A percentile compares a stretch with the other conserved stretches of the same genome.
phyloP scores from a whole-genome alignment of 805 yeast genomes.

The Candida loeiensis region DNA sequence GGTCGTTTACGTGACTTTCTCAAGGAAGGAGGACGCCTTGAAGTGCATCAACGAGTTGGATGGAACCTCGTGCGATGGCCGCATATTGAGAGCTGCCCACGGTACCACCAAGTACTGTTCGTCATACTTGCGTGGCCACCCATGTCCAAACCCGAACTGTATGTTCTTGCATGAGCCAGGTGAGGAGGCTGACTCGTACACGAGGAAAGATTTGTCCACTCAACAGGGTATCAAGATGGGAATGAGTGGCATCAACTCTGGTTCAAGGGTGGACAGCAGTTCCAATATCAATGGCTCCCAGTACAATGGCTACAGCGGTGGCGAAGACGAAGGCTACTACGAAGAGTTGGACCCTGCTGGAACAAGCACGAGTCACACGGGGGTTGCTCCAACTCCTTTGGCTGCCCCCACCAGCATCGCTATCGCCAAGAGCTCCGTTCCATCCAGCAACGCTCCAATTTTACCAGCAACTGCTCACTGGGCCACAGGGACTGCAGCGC shows the following conservation, averaged over 20 bases:
- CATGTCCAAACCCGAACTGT: slow-evolving; percentile 97
- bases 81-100: slow-evolving; percentile 87
- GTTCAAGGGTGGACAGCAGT: slow-evolving; percentile 15
- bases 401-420: background rate
- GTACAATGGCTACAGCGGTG: slow-evolving; percentile 10
- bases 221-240: slow-evolving; percentile 63
- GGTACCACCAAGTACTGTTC: slow-evolving; percentile 99
- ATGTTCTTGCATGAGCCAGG: slow-evolving; percentile 99
- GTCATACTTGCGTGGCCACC: slow-evolving; percentile 89
- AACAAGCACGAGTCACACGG: background rate
- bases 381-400: background rate
- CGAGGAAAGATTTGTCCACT: slow-evolving; percentile 82
- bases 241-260: slow-evolving; percentile 32
- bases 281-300: slow-evolving; percentile 19
- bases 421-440: background rate
- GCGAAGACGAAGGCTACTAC: slow-evolving; percentile 12
- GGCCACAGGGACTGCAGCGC: slow-evolving; percentile 33
- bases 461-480: slow-evolving; percentile 74
- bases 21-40: slow-evolving; percentile 92
- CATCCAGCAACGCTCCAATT: slow-evolving; percentile 35
- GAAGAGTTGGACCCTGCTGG: slow-evolving; percentile 8
- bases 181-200: slow-evolving; percentile 96
- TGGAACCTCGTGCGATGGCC: slow-evolving; percentile 90
- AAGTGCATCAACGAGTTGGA: slow-evolving; percentile 88
- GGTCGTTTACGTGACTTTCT: slow-evolving; percentile 93